Conservation (phyloP, 1,284 basidiomycete genomes). For the Malassezia japonica region DNA sequence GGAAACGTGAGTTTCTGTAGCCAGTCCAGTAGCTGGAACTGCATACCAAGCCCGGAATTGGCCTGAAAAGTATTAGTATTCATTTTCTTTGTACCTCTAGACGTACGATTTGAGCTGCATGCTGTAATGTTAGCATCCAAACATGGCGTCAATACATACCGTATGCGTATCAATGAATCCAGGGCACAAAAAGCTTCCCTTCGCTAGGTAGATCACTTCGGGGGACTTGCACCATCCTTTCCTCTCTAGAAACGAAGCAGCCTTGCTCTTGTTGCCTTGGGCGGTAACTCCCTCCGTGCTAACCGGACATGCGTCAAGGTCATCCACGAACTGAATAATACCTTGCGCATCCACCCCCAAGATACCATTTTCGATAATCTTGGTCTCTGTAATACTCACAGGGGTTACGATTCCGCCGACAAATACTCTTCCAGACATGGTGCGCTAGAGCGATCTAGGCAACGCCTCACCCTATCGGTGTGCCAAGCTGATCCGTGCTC, state of each 20-base stretch:
- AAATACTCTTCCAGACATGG: slow-evolving; percentile 25
- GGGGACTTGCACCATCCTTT: no score
- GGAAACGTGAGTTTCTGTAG: slow-evolving; percentile 78
- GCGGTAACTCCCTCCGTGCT: no score
- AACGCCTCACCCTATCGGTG: no score
- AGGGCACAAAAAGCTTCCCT: slow-evolving; percentile 66
- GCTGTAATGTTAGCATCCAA: slow-evolving; percentile 2
- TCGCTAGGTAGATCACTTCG: neutral
- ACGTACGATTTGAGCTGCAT: slow-evolving; percentile 28
- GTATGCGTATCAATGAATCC: slow-evolving; percentile 85
- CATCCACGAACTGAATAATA: slow-evolving; percentile 37
- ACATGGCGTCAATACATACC: neutral
- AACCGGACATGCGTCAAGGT: no score
- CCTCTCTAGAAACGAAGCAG: no score
- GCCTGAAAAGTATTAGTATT: slow-evolving; percentile 62
- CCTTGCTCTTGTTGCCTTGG: no score
- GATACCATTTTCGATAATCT: slow-evolving; percentile 28
- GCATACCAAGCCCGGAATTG: slow-evolving; percentile 57
- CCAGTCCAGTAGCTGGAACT: slow-evolving; percentile 76
- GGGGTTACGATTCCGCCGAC: slow-evolving; percentile 36
- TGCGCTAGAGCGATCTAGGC: no score
- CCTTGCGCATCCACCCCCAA: slow-evolving; percentile 36
- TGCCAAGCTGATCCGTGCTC: no score
- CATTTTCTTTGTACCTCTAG: slow-evolving; percentile 56
- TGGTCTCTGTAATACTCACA: slow-evolving; percentile 21